These are phyloP conservation scores for Fusarium sp. DNA, from an alignment of 2,329 filamentous ascomycete genomes.

Conservation along the genomic window DNA sequence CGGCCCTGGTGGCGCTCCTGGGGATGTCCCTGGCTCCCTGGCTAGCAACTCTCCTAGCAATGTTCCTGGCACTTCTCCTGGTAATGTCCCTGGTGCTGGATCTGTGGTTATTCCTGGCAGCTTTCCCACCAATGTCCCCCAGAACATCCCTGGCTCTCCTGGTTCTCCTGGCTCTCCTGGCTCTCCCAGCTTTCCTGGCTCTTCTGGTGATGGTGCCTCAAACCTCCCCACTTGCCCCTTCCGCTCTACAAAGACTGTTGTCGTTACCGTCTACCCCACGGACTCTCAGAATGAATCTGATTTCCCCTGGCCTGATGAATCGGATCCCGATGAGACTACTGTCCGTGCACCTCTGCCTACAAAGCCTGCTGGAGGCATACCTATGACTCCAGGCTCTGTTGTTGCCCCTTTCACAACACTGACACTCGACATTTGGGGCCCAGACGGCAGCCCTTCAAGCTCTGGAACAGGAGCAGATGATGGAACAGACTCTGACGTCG, in stretches of 20 bases:
- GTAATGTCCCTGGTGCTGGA: slow-evolving; percentile 34
- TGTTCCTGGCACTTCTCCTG: slow-evolving; percentile 8
- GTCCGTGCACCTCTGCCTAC: slow-evolving; percentile 49
- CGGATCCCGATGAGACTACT: slow-evolving; percentile 41
- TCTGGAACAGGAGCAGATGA: slow-evolving; percentile 16
- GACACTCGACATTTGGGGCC: slow-evolving; percentile 56
- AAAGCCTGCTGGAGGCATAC: slow-evolving; percentile 45
- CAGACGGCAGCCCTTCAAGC: slow-evolving; percentile 26
- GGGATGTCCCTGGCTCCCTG: slow-evolving; percentile 13
- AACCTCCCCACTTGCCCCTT: slow-evolving; percentile 58
- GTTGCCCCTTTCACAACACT: slow-evolving; percentile 55
- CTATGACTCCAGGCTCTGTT: slow-evolving; percentile 27
- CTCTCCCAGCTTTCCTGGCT: slow-evolving; percentile 10
- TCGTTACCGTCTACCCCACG: slow-evolving; percentile 62
- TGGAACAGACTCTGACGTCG: slow-evolving; percentile 27
- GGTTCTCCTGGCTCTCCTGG: slow-evolving; percentile 2
- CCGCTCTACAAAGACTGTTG: slow-evolving; percentile 61
- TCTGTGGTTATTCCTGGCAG: slow-evolving; percentile 28
- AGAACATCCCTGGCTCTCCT: slow-evolving; percentile 21
- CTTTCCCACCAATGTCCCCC: slow-evolving; percentile 25
- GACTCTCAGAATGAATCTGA: slow-evolving; percentile 46
- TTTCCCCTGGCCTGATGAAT: slow-evolving; percentile 33
- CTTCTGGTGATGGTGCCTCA: slow-evolving; percentile 15
- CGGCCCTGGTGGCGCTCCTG: slow-evolving; percentile 23
- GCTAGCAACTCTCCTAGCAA: slow-evolving; percentile 20